These are phyloP conservation scores for Leccinellum albellum DNA, from an alignment of 768 basidiomycete genomes.

Conservation along the genomic window DNA sequence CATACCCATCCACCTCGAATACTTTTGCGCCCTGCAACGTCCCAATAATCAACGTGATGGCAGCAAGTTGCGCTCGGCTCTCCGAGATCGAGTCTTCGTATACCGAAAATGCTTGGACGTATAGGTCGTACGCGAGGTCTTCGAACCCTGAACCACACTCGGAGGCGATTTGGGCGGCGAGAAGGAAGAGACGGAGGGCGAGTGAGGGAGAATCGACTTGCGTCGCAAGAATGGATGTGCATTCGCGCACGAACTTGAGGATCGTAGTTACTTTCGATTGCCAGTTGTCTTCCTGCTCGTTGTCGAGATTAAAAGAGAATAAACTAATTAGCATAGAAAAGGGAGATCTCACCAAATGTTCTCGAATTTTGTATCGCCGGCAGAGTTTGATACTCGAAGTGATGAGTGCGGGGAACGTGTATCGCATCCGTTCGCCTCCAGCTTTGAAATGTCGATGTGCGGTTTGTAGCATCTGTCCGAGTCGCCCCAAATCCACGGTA, in stretches of 20 bases:
- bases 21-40: slow-evolving; percentile 85
- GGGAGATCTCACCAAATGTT: slow-evolving; percentile 50
- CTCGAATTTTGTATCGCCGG: slow-evolving; percentile 76
- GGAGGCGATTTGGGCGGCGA: no score
- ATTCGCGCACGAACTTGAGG: slow-evolving; percentile 91
- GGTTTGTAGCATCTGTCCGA: slow-evolving; percentile 88
- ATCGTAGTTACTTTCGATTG: slow-evolving; percentile 82
- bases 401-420: no score
- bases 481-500: slow-evolving; percentile 38
- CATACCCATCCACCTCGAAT: slow-evolving; percentile 94
- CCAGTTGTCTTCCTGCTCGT: no score
- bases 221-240: slow-evolving; percentile 88
- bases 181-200: slow-evolving; percentile 90
- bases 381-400: no score
- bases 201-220: slow-evolving; percentile 91
- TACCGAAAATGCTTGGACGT: slow-evolving; percentile 95
- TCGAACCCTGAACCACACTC: no score
- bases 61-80: slow-evolving; percentile 90
- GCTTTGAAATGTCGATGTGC: slow-evolving; percentile 87
- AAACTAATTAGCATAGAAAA: no score
- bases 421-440: slow-evolving; percentile 93
- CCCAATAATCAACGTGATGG: slow-evolving; percentile 94
- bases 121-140: slow-evolving; percentile 95
- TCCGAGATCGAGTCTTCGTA: slow-evolving; percentile 98
- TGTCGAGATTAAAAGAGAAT: not conserved